Evolutionary conservation across 2,329 filamentous ascomycete species (phyloP).

Genomic region (Didymella glomerata): DNA sequence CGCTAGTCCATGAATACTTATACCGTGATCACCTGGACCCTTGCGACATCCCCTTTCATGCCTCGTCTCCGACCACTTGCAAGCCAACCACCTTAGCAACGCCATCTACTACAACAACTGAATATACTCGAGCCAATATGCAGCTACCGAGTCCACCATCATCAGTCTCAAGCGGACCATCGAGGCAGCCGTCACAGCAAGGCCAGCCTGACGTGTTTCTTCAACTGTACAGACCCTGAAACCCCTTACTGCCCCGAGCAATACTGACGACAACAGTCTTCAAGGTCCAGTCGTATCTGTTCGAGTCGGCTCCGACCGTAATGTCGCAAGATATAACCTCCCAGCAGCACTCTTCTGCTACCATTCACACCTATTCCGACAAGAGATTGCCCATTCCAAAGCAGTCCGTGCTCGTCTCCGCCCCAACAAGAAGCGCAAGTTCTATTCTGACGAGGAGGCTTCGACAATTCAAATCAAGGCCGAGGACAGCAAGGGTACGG

Average conservation of each 20-base stretch:
- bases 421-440: conserved; percentile 26
- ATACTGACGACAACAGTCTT: conserved; percentile 14
- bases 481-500: neutral
- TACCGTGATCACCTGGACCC: neutral
- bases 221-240: neutral
- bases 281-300: conserved; percentile 19
- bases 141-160: neutral
- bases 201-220: neutral
- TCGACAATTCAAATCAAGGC: neutral
- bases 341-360: conserved; percentile 21
- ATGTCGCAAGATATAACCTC: conserved; percentile 14
- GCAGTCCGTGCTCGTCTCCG: neutral
- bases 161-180: neutral
- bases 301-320: conserved; percentile 10
- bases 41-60: neutral
- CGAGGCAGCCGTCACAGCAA: neutral
- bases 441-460: neutral
- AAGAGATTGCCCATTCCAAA: conserved; percentile 6
- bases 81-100: neutral
- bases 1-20: neutral
- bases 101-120: neutral
- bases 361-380: conserved; percentile 21
- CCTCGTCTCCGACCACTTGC: neutral
- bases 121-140: neutral
- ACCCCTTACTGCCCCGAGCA: neutral